Percentiles rank a stretch among this genome's conserved stretches.
These are phyloP conservation scores for Phytophthora pluvialis DNA, from an alignment of 352 stramenopile species.

Conservation along the genomic window DNA sequence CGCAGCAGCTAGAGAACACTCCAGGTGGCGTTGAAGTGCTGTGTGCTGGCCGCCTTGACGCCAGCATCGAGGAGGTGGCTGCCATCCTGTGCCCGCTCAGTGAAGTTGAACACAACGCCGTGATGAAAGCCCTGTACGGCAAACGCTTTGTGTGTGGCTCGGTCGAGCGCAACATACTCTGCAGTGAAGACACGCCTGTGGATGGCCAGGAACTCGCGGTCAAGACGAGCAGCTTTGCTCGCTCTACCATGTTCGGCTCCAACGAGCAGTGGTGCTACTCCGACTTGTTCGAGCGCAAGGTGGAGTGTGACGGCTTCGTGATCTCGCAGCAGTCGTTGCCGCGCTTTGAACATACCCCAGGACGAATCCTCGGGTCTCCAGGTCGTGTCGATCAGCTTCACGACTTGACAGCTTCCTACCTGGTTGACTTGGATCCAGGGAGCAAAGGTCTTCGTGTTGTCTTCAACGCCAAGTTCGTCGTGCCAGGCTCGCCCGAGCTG, in stretches of 20 bases:
- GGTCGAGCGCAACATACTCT: conserved; percentile 18
- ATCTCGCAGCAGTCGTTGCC: conserved; percentile 30
- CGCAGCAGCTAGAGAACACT: no score
- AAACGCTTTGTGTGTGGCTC: conserved; percentile 36
- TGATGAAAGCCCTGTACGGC: conserved; percentile 35
- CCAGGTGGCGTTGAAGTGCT: conserved; percentile 15
- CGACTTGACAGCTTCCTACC: conserved; percentile 19
- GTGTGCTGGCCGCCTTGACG: conserved; percentile 31
- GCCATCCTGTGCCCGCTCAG: conserved; percentile 17
- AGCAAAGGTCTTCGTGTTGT: conserved; percentile 27
- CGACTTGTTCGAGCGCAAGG: conserved; percentile 31
- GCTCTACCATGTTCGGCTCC: conserved; percentile 14
- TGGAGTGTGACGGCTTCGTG: conserved; percentile 28
- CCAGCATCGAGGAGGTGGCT: conserved; percentile 29
- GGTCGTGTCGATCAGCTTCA: conserved; percentile 30
- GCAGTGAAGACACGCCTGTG: background rate
- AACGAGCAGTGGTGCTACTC: conserved; percentile 48
- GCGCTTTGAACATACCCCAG: background rate
- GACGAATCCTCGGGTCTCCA: conserved; percentile 2
- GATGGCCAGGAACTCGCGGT: conserved; percentile 17
- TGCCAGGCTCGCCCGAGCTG: background rate
- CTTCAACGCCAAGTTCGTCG: conserved; percentile 27
- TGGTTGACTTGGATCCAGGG: conserved; percentile 23
- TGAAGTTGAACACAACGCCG: conserved; percentile 36
- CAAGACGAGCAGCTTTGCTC: conserved; percentile 40